These are phyloP conservation scores for Chlamydomonas eustigma DNA, from an alignment of 139 green algal genomes.

Conservation along the genomic window DNA sequence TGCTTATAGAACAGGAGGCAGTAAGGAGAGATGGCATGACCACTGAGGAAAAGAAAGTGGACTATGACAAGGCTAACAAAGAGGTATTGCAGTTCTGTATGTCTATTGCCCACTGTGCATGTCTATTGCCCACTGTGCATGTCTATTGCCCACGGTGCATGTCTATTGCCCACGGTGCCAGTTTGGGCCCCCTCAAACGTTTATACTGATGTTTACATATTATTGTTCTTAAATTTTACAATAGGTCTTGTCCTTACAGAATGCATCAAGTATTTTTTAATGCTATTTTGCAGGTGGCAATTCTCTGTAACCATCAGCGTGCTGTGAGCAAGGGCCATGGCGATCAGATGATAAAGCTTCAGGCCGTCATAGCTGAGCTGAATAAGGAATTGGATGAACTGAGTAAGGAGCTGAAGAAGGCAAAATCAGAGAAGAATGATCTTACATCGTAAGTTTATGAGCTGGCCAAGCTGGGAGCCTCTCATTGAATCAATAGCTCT, in stretches of 20 bases:
- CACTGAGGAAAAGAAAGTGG: constrained; percentile 72
- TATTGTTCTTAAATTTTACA: too few species aligned
- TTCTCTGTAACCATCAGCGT: constrained; percentile 98
- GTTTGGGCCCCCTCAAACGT: too few species aligned
- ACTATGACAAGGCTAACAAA: constrained; percentile 97
- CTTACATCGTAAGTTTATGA: constrained; percentile 23
- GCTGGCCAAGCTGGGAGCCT: too few species aligned
- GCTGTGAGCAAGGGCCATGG: constrained; percentile 83
- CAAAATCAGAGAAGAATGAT: constrained; percentile 53
- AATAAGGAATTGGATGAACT: constrained; percentile 60
- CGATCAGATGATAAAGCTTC: constrained; percentile 70
- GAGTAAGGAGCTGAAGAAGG: constrained; percentile 58
- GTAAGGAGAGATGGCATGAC: constrained; percentile 11
- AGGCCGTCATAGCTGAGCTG: constrained; percentile 33
- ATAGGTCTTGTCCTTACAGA: too few species aligned
- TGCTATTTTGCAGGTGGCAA: constrained; percentile 75
- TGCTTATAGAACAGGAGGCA: constrained; percentile 66
- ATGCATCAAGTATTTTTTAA: too few species aligned
- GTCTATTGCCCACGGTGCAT: too few species aligned
- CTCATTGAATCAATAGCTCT: too few species aligned
- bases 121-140: too few species aligned
- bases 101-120: too few species aligned
- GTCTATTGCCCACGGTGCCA: too few species aligned
- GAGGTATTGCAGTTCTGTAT: too few species aligned
- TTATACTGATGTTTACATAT: too few species aligned